Evolutionary conservation across 495 filamentous ascomycete species (phyloP), one percentile per base, ranked within the genome.

Genomic region (Podospora tetraspora): DNA sequence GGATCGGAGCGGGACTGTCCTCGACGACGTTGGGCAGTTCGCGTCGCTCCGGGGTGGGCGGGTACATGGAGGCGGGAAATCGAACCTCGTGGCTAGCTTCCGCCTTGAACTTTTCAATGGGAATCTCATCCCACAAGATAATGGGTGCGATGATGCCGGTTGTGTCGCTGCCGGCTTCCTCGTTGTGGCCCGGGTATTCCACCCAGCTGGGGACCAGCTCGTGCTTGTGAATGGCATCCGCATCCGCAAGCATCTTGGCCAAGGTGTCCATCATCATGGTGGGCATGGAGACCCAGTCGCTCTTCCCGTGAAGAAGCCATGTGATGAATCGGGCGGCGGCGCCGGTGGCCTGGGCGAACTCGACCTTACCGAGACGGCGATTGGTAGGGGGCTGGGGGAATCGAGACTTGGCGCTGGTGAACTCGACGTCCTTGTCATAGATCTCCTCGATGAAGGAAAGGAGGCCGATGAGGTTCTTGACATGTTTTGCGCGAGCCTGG

Each of bases 201-300:
- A 75, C 61, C 23, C 63, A 75, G 57, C 76, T 78, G 0, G 72
- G 75, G 13, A 76, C 62, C 37, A 78, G 61, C 71, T 83, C 78
- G 64, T 75, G 66, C 65, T 82, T 81, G 67, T 75, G 73, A 7
- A 81, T 56, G 65, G 74, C 66, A 65, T 78, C 74, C 63, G 71
- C 76, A 25, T 82, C 79, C 59, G 80, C 76, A 69, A 81, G 74
- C 21, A 78, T 71, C 60, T 77, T 72, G 62, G 67, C 60, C 19
- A 78, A 32, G 11, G 66, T 62, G 30, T 68, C 57, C n/a, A 59
- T 22, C 1, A 52, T 57, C 11, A 66, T 27, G 8, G 3, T 19
- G 61, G 34, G 12, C n/a, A 74, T 63, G 2, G n/a, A 25, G 25
- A 58, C 52, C 16, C 61, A 19, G 7, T 56, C 62, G 23, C 70